Evolutionary conservation across 495 filamentous ascomycete species (phyloP).

Genomic region (Cercophora sp.): DNA sequence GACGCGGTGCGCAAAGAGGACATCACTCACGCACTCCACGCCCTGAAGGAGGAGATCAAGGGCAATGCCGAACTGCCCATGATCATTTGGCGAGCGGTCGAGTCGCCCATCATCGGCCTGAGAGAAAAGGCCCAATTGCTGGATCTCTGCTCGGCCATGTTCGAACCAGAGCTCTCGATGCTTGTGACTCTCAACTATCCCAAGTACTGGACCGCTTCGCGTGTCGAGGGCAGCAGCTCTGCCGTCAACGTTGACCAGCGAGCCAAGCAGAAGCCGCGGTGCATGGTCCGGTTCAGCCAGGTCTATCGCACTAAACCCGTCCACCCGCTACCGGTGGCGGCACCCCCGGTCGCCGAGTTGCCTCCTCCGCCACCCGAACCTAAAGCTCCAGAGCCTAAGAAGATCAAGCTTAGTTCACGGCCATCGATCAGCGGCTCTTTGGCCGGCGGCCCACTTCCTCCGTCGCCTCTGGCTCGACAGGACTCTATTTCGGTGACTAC

Average conservation of each 20-base stretch:
- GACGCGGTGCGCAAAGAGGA: slow-evolving; percentile 68
- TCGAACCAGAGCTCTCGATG: slow-evolving; percentile 59
- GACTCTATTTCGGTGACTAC: slow-evolving; percentile 27
- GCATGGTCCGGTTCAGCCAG: slow-evolving; percentile 30
- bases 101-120: slow-evolving; percentile 60
- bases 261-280: slow-evolving; percentile 19
- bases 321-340: slow-evolving; percentile 12
- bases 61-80: slow-evolving; percentile 58
- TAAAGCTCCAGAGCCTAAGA: slow-evolving; percentile 29
- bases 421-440: slow-evolving; percentile 21
- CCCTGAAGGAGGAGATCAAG: slow-evolving; percentile 67
- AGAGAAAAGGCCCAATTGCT: slow-evolving; percentile 73
- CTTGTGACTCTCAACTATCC: slow-evolving; percentile 64
- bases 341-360: too few species aligned
- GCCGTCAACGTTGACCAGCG: not conserved
- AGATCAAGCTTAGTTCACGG: slow-evolving; percentile 28
- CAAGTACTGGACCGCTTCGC: slow-evolving; percentile 62
- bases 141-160: slow-evolving; percentile 72
- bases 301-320: slow-evolving; percentile 30
- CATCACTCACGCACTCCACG: slow-evolving; percentile 70
- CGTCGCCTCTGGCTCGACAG: slow-evolving; percentile 16
- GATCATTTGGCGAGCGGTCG: slow-evolving; percentile 74
- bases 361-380: slow-evolving; percentile 23
- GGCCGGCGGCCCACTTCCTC: slow-evolving; percentile 15
- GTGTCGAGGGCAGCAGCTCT: slow-evolving; percentile 27